Percentiles rank a stretch among this genome's conserved stretches.
Evolutionary conservation across 2,329 filamentous ascomycete species (phyloP).

Genomic region (Blastomyces gilchristii): DNA sequence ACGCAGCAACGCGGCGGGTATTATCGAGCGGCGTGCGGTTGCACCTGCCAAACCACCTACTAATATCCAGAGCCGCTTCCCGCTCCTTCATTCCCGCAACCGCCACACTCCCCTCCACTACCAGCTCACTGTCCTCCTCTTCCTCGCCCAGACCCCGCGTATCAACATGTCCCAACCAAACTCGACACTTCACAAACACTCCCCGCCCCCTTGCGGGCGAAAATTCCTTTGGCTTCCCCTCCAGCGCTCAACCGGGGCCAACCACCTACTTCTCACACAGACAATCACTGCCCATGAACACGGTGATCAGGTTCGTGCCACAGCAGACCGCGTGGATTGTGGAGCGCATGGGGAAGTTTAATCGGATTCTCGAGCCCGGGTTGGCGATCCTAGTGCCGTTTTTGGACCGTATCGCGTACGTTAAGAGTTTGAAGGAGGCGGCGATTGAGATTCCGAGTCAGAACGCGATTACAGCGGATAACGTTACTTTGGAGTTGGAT

Average conservation of each 20-base stretch:
- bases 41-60: constrained; percentile 14
- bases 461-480: constrained; percentile 96
- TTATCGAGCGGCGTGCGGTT: constrained; percentile 25
- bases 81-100: constrained; percentile 1
- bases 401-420: constrained; percentile 91
- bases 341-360: constrained; percentile 98
- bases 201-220: constrained; percentile 24
- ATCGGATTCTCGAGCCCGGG: constrained; percentile 83
- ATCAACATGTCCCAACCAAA: constrained; percentile 13
- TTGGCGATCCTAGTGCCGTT: constrained; percentile 82
- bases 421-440: constrained; percentile 91
- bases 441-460: constrained; percentile 96
- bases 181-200: constrained; percentile 24
- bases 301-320: constrained; percentile 91
- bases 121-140: constrained; percentile 22
- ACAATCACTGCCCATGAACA: constrained; percentile 72
- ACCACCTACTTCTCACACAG: constrained; percentile 67
- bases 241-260: constrained; percentile 32
- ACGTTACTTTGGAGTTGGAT: constrained; percentile 92
- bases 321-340: constrained; percentile 99
- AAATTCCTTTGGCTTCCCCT: constrained; percentile 24
- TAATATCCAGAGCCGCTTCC: constrained; percentile 2
- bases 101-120: background rate
- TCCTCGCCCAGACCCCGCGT: background rate
- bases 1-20: constrained; percentile 27